Evolutionary conservation across 192 early-diverging fungal genomes (phyloP), one percentile per base, ranked within the genome.

Genomic region (Coemansia sp.): DNA sequence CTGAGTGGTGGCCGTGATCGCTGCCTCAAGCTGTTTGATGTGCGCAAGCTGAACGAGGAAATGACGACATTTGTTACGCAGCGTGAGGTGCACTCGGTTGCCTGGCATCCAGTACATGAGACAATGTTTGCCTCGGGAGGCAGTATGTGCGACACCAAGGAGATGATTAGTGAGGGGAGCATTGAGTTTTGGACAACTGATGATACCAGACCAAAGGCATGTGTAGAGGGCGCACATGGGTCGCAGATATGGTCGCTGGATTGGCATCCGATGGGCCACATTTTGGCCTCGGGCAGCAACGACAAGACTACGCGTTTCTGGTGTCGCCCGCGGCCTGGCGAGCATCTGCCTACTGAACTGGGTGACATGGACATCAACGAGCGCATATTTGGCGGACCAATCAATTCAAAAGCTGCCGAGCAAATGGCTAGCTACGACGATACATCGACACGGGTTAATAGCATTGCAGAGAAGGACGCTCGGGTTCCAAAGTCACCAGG

Each of bases 261-360:
- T 63, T 99, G 94, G 93, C 95, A 99, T 76, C 97, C 97, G 8
- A 77, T 94, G 55, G 97, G 97, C 7, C 97, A 99, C 69, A 86
- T 98, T 8, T 81, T 99, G 21, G 93, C 92, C 0, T 91, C 93
- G 0, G 95, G 94, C 25, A 94, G 92, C 17, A 99, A 98, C 61
- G 95, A 98, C 71, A 92, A 96, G 61, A 91, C 95, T 0, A 98
- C 95, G 9, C 87, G 93, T n/a, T 97, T 98, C 72, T 99, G 96
- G 95, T 90, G 92, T 21, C 82, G 95, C 21, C 91, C 93, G 27
- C 83, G 97, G 19, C 97, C 97, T 3, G 97, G 92, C 57, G 80
- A 82, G 35, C 59, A 70, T 26, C 58, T 82, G 35, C 74, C 69
- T 3, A 82, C 79, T 0, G 73, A 82, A 52, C 55, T 82, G 55